Base-by-base conservation (phyloP, 75 land plant genomes). In the Picea glauca region DNA sequence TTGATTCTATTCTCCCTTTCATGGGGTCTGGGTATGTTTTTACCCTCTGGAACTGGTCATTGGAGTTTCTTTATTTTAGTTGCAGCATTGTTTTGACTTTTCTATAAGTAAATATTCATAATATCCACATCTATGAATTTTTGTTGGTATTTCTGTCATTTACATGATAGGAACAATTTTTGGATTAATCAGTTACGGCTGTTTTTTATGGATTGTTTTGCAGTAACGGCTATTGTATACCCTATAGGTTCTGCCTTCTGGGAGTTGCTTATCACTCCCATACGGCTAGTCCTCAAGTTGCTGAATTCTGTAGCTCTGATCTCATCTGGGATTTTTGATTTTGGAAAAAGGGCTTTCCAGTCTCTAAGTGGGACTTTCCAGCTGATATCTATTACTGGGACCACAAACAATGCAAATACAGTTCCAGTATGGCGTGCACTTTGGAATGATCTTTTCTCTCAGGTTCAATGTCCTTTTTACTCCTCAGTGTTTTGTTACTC, bases 361-460 rank as follows among this genome's bases (percentile, higher is more conserved):
- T 58, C 79, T 23, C 3, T 89, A 9, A 80, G 80, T 74, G 74
- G 85, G 66, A 35, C 87, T 13, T 79, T 89, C 76, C 89, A 88
- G 63, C 26, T 96, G 38, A 67, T 86, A 56, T 81, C 92, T 68
- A 64, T 76, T 56, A 74, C 91, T 68, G 82, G 79, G 60, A 75
- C 85, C 72, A 60, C 92, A 58, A 82, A 84, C 23, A 83, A 76
- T 61, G 59, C 83, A 20, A 78, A 80, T 83, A 86, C 91, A 80
- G 79, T 82, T 87, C 80, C 92, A n/a, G 72, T 87, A n/a, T 94
- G 93, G 93, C 86, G 93, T 62, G 81, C 93, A 63, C 92, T 96
- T 58, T 96, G 99, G 99, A 91, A 96, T 79, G 97, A 96, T 61
- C 85, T 96, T 33, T 92, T 96, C 72, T 94, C 99, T 31, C 95